Conservation (phyloP, 75 land plant species). For the Sequoia sempervirens region DNA sequence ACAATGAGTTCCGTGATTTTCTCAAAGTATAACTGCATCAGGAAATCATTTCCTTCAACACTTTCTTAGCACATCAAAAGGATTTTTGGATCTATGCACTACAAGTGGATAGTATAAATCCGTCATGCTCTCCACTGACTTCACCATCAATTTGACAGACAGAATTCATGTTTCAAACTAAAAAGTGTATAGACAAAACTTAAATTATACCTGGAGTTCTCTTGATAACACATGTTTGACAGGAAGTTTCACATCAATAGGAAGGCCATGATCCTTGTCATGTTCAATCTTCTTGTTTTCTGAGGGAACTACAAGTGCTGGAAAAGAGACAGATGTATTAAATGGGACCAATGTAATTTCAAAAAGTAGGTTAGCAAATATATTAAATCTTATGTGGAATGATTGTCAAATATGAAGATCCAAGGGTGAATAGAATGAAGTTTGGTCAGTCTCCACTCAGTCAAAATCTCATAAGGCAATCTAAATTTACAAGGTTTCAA, state of each 20-base stretch:
- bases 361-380: not conserved
- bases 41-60: not conserved
- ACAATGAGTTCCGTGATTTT: slow-evolving; percentile 76
- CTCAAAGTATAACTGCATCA: slow-evolving; percentile 85
- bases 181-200: not conserved
- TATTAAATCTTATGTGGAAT: not conserved
- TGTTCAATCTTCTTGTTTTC: slow-evolving; percentile 51
- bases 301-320: slow-evolving; percentile 52
- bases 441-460: not conserved
- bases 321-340: slow-evolving; percentile 11
- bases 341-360: not conserved
- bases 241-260: slow-evolving; percentile 67
- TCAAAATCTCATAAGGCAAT: not conserved
- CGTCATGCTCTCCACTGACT: not conserved
- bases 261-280: slow-evolving; percentile 52
- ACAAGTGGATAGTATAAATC: not conserved
- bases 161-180: not conserved
- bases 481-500: not conserved
- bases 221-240: slow-evolving; percentile 82
- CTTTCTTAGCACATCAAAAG: not conserved
- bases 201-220: slow-evolving; percentile 67
- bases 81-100: not conserved
- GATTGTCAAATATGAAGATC: not conserved
- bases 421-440: not conserved
- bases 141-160: not conserved